Base-by-base conservation (phyloP, 2,329 filamentous ascomycete genomes). In the Niveomyces coronatus region DNA sequence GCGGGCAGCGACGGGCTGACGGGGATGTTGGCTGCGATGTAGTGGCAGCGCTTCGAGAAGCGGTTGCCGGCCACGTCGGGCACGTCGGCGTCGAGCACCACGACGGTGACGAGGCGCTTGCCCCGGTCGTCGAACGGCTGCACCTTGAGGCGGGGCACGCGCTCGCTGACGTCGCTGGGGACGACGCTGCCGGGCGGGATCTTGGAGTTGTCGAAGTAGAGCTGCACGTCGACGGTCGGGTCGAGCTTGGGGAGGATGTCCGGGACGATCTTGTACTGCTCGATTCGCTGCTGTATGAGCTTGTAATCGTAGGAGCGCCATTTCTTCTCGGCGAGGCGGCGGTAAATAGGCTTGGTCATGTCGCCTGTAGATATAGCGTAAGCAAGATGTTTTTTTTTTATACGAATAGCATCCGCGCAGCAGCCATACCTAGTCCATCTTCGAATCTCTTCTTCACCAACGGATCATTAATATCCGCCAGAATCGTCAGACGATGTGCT, bases 281-380 rank as follows among this genome's bases (percentile, higher is more conserved):
- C 67, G 53, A 96, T 82, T 55, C 91, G 82, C 67, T 98, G 91
- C 45, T 79, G 69, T 46, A 93, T 74, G 45, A 96, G 65, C 50
- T 78, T 76, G 50, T 82, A 77, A 55, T 86, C 81, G 65, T 91
- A 87, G 46, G 77, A 70, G 49, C 81, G 79, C 91, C 91, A 98
- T 66, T 93, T 87, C 51, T 73, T 67, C 54, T 94, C 76, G 44
- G 89, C 85, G 35, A 96, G 80, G 60, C 84, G 75, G 47, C 89
- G 84, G 68, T 98, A 98, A 55, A 98, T 88, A 45, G 89, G 89
- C 61, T 94, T 94, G 66, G 76, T 81, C 86, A 96, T 89, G 61
- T 96, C 87, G 47, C 83, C 88, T 95, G 47, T n/a, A n/a, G n/a
- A 5, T 18, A 9, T 20, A 14, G 3, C 9, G 38, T 46, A 31